Conservation (phyloP, 495 filamentous ascomycete genomes). For the Penicillium parvum region DNA sequence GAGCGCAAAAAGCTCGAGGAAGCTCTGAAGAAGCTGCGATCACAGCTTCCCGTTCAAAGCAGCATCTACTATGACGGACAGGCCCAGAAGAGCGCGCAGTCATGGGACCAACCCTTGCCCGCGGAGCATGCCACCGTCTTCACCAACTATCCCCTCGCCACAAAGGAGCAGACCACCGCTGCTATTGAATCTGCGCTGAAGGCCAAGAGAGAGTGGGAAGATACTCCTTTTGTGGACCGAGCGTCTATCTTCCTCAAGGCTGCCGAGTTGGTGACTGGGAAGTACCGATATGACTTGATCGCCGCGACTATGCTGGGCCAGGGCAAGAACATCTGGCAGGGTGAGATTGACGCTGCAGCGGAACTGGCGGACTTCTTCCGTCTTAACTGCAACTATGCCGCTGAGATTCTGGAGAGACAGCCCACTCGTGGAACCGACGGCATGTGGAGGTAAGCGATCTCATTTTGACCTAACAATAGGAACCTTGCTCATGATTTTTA, state of each 20-base stretch:
- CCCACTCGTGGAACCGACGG: conserved; percentile 53
- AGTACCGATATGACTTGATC: conserved; percentile 92
- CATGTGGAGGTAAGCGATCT: conserved; percentile 60
- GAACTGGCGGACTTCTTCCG: conserved; percentile 87
- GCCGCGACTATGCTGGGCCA: conserved; percentile 93
- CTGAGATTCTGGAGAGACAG: conserved; percentile 71
- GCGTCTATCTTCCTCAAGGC: conserved; percentile 93
- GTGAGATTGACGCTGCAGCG: conserved; percentile 91
- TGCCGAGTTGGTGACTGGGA: conserved; percentile 78
- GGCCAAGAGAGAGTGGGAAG: conserved; percentile 79
- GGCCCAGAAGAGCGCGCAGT: conserved; percentile 37
- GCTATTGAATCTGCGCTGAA: conserved; percentile 78
- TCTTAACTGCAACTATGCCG: conserved; percentile 74
- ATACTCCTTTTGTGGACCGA: conserved; percentile 78
- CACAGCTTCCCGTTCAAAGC: conserved; percentile 41
- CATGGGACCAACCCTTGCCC: conserved; percentile 62
- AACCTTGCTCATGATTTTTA: neutral
- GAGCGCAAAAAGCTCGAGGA: conserved; percentile 63
- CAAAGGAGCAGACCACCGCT: conserved; percentile 57
- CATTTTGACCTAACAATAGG: neutral
- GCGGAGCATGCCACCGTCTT: conserved; percentile 63
- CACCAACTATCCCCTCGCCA: conserved; percentile 72
- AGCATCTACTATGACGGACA: conserved; percentile 52
- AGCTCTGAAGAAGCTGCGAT: conserved; percentile 54
- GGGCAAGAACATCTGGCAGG: conserved; percentile 97